A percentile compares a stretch with the other conserved stretches of the same genome.
Evolutionary conservation across 768 basidiomycete genomes (phyloP).

Genomic region (Lactarius quietus): DNA sequence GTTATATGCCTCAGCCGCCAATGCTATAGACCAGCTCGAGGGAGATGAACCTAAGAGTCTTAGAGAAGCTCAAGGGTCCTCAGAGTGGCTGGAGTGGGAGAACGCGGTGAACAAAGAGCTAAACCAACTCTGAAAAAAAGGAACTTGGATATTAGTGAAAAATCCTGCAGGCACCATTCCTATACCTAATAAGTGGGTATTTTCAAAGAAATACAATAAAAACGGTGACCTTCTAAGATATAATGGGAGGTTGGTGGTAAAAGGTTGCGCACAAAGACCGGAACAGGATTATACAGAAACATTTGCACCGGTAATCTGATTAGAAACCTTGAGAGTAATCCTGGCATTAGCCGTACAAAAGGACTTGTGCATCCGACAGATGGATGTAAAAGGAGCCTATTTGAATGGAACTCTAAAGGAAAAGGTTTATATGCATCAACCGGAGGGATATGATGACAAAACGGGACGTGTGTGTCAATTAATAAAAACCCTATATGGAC

Average conservation of each 20-base stretch:
- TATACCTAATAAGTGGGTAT: neutral
- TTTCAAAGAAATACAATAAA: neutral
- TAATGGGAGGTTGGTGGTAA: neutral
- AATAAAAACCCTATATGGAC: neutral
- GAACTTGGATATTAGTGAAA: neutral
- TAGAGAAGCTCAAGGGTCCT: too few relatives aligned
- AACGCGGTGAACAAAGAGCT: accelerated
- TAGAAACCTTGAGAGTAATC: neutral
- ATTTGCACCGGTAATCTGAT: neutral
- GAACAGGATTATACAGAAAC: neutral
- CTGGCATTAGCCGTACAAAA: neutral
- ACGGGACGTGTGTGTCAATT: neutral
- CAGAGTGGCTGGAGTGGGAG: neutral
- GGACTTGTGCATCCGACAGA: neutral
- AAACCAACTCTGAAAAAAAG: neutral
- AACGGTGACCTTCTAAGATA: neutral
- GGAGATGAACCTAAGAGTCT: too few relatives aligned
- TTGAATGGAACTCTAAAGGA: neutral
- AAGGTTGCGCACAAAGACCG: neutral
- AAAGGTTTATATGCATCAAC: neutral
- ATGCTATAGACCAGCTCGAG: too few relatives aligned
- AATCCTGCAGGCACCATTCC: too few relatives aligned
- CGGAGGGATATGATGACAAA: neutral
- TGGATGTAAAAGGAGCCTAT: neutral
- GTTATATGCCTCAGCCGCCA: too few relatives aligned